These are phyloP conservation scores for Colletotrichum melonis DNA, from an alignment of 2,329 filamentous ascomycete species.

Conservation along the genomic window DNA sequence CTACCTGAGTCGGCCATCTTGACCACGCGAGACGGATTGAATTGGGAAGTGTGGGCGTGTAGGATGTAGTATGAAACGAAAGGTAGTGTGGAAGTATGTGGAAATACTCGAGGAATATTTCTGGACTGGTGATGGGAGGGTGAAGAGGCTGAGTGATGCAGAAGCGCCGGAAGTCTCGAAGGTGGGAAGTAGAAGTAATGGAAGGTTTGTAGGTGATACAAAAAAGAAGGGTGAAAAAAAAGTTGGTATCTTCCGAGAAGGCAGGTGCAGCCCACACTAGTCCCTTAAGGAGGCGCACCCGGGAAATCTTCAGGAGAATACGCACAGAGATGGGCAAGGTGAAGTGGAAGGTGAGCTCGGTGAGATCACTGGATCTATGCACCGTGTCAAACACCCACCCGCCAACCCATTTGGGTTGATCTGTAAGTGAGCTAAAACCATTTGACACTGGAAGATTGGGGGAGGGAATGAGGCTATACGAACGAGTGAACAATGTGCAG, in stretches of 20 bases:
- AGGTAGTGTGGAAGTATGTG: not conserved
- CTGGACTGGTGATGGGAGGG: not conserved
- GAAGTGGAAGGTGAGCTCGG: not conserved
- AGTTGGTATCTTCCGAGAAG: conserved; percentile 2
- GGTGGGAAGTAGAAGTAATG: not conserved
- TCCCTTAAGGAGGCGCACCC: not conserved
- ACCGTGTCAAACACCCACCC: not conserved
- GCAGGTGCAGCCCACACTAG: conserved; percentile 2
- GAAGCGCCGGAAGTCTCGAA: not conserved
- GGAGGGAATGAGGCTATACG: not conserved
- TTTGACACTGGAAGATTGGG: not conserved
- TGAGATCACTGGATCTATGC: not conserved
- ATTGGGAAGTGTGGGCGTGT: not conserved
- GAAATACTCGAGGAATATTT: not conserved
- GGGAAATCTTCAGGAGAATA: not conserved
- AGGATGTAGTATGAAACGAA: not conserved
- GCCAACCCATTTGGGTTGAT: not conserved
- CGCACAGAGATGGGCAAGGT: not conserved
- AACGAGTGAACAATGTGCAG: not conserved
- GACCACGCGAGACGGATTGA: not conserved
- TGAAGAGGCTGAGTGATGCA: not conserved
- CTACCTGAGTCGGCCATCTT: conserved; percentile 15
- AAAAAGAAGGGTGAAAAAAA: not conserved
- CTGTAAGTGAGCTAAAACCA: not conserved
- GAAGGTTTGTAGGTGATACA: not conserved